Evolutionary conservation across 164 flowering plant species (phyloP), one percentile per base, ranked within the genome.

Genomic region (Liquidambar formosana): DNA sequence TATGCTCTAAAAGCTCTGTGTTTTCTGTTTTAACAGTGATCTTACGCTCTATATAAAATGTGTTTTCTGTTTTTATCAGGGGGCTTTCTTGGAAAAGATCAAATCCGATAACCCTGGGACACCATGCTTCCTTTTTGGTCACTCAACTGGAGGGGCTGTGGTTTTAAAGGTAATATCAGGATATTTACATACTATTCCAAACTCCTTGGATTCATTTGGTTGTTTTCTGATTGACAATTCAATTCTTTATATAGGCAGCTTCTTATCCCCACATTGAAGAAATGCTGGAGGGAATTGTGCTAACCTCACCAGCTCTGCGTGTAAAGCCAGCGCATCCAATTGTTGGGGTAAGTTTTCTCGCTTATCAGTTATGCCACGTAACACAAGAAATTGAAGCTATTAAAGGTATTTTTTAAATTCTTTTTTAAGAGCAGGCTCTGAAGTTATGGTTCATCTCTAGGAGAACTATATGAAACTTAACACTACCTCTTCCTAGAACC

Each of bases 121-220:
- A 45, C 99, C 99, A 25, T 91, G 97, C 82, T 95, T 95, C 71
- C 89, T 95, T 61, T 95, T 84, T 82, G 99, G 99, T 38, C 99
- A 95, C 70, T 95, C 99, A 46, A 95, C 99, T 51, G 99, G 99
- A 26, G 99, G 99, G 6, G 97, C 99, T 71, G 95, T 95, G 23
- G 97, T 93, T 78, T 81, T 95, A 74, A 95, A 95, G 93, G 99
- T 95, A 73, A 65, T 19, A 28, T 23, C 0, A 12, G 45, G 22
- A 60, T 4, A 45, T 22, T 44, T 21, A 22, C 43, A 43, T 21
- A 16, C 10, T 59, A 19, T 28, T 28, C 57, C 47, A 64, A 56
- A 41, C 47, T 52, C 45, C 0, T 27, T 57, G 25, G 51, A 41
- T 57, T 23, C 56, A n/a, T 54, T 11, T 19, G 8, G 5, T 14